Evolutionary conservation across 2,329 filamentous ascomycete genomes (phyloP).

Genomic region (Apiospora pterosperma): DNA sequence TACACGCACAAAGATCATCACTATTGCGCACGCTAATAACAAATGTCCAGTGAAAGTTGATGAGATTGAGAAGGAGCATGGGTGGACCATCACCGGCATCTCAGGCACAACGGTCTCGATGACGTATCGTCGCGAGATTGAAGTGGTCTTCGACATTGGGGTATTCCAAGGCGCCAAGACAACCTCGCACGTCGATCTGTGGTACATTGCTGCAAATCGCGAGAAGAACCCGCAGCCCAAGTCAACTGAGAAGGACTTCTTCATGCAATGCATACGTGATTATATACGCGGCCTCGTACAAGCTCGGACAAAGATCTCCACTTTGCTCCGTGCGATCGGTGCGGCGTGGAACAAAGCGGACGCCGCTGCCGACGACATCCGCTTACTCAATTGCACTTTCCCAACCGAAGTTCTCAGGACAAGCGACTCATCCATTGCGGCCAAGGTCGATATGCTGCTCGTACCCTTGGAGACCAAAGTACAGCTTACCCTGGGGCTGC

Average conservation of each 20-base stretch:
- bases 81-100: conserved; percentile 70
- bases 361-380: conserved; percentile 57
- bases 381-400: conserved; percentile 59
- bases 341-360: conserved; percentile 64
- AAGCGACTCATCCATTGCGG: conserved; percentile 60
- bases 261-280: conserved; percentile 68
- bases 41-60: conserved; percentile 56
- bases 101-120: conserved; percentile 64
- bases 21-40: conserved; percentile 29
- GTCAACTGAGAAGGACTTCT: conserved; percentile 69
- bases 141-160: conserved; percentile 67
- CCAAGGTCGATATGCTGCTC: conserved; percentile 62
- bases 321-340: conserved; percentile 58
- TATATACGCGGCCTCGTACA: conserved; percentile 61
- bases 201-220: conserved; percentile 62
- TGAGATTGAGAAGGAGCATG: conserved; percentile 60
- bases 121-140: conserved; percentile 68
- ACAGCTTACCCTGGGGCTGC: conserved; percentile 56
- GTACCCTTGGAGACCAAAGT: conserved; percentile 66
- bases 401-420: conserved; percentile 62
- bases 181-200: conserved; percentile 62
- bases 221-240: conserved; percentile 51
- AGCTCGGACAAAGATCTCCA: conserved; percentile 50
- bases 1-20: not conserved
- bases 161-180: conserved; percentile 49